Evolutionary conservation across 2,329 filamentous ascomycete species (phyloP), one percentile per base, ranked within the genome.

Genomic region (Bimuria novae-zelandiae): DNA sequence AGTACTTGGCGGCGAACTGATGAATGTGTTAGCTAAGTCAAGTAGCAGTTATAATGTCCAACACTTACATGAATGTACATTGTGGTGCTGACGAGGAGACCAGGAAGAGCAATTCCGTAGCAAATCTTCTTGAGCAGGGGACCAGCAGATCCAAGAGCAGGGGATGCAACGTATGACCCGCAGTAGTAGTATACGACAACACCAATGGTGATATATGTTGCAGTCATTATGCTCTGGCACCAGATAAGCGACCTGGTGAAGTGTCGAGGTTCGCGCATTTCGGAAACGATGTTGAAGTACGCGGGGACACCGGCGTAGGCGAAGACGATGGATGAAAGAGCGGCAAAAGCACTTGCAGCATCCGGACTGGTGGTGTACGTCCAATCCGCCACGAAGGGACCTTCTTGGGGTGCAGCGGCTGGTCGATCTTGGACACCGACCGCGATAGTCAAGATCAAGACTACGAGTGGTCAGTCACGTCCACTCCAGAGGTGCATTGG

Each of bases 101-200:
- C 65, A 4, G 86, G 86, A 6, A 87, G 78, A 1, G 87, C 87
- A 51, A 89, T 76, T 11, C 85, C 86, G 73, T 85, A 90, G 29
- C 87, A 87, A 14, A 87, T 75, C 64, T 88, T 88, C 36, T 82
- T 79, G 51, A 89, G 76, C 0, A 79, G 64, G 4, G 67, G 65
- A 11, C 80, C 79, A 2, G 86, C 82, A 0, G 85, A 87, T 7
- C 85, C 83, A 1, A 90, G 78, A 0, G 88, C 87, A 0, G 88
- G 88, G 1, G 84, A 86, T 1, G 80, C 77, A 3, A 90, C 86
- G 22, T 78, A 73, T 0, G 77, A 75, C 1, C 88, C 88, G 10
- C 82, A 84, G 63, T 81, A 90, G 51, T 83, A 77, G 74, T 90
- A 90, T 57, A 89, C 85, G 23, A 90, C 81, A 7, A 84, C 80